Evolutionary conservation across 1,284 basidiomycete species (phyloP).

Genomic region (Cerioporus squamosus): DNA sequence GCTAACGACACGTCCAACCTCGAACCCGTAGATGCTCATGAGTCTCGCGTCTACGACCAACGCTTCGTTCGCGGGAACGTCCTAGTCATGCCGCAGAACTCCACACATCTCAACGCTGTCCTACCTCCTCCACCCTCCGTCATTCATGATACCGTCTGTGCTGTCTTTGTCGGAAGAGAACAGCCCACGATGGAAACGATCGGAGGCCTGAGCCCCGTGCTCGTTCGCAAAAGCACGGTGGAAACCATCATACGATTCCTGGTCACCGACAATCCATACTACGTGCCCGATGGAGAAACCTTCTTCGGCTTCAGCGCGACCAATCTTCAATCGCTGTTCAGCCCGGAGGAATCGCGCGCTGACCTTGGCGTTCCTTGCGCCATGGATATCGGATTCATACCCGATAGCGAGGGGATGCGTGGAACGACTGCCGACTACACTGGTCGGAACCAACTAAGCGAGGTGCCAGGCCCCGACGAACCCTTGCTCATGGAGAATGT

Average conservation of each 20-base stretch:
- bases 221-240: not conserved
- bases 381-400: conserved; percentile 3
- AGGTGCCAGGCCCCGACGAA: not conserved
- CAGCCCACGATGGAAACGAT: not conserved
- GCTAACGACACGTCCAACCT: not conserved
- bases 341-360: rapidly evolving
- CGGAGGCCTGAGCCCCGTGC: not conserved
- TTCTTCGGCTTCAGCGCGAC: not conserved
- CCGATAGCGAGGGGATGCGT: not conserved
- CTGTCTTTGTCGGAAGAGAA: not conserved
- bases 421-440: not conserved
- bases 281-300: not conserved
- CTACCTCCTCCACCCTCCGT: not conserved
- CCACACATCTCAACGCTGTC: not conserved
- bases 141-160: not conserved
- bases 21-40: not conserved
- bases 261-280: not conserved
- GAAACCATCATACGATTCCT: not conserved
- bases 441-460: not conserved
- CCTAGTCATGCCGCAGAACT: conserved; percentile 4
- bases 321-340: not conserved
- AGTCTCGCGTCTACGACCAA: not conserved
- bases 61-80: conserved; percentile 10
- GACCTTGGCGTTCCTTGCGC: not conserved
- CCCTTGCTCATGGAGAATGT: conserved; percentile 1